Percentiles rank a stretch among this genome's conserved stretches.
Evolutionary conservation across 306 rosid genomes (phyloP).

Genomic region (Gleditsia sinensis): DNA sequence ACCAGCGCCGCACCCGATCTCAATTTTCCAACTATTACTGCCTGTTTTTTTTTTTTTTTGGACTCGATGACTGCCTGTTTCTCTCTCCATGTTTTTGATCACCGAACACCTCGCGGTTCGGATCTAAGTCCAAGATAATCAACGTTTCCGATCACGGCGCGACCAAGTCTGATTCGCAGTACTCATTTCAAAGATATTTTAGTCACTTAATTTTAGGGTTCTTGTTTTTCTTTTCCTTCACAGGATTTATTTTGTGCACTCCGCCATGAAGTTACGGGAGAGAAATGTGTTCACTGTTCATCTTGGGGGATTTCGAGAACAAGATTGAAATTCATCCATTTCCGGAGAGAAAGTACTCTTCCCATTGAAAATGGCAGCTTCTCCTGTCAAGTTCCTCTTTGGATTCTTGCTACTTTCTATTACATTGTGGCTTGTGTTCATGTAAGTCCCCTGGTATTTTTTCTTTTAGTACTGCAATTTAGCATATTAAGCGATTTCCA

Average conservation of each 20-base stretch:
- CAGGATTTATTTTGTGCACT: neutral
- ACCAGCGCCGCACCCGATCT: conserved; percentile 43
- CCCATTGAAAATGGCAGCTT: conserved; percentile 68
- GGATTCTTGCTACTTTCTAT: conserved; percentile 74
- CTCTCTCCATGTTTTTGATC: conserved; percentile 40
- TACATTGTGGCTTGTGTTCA: conserved; percentile 79
- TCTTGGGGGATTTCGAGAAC: conserved; percentile 44
- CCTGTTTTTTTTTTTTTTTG: neutral
- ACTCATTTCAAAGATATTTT: conserved; percentile 1
- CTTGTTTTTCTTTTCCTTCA: neutral
- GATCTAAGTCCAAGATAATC: conserved; percentile 54
- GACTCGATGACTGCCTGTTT: neutral
- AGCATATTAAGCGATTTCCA: neutral
- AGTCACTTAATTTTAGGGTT: conserved; percentile 52
- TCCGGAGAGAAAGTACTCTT: conserved; percentile 12
- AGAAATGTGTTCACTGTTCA: conserved; percentile 34
- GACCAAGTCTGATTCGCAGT: conserved; percentile 35
- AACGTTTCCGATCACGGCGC: conserved; percentile 62
- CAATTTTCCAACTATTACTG: too few species aligned
- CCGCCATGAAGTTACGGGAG: conserved; percentile 46
- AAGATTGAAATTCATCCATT: conserved; percentile 47
- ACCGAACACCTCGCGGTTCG: conserved; percentile 66
- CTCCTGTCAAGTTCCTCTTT: conserved; percentile 84
- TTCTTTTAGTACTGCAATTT: neutral
- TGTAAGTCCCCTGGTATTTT: conserved; percentile 49